A percentile compares a stretch with the other conserved stretches of the same genome.
These are phyloP conservation scores for Amaranthus tricolor DNA, from an alignment of 179 eudicot genomes.

Conservation along the genomic window DNA sequence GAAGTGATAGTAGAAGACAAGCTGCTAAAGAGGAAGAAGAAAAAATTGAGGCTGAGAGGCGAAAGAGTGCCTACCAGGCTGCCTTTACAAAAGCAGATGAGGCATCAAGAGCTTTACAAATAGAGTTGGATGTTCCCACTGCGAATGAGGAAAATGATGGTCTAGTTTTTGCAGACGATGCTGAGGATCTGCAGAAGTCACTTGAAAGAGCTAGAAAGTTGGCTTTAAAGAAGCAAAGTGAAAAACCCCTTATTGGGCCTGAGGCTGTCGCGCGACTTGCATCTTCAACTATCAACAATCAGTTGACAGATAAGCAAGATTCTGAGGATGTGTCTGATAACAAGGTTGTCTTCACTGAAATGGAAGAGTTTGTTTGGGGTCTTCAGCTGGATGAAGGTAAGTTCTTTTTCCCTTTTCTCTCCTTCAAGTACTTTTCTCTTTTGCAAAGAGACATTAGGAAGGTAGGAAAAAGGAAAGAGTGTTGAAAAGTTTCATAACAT, in stretches of 20 bases:
- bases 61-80: slow-evolving; percentile 66
- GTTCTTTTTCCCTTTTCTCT: slow-evolving; percentile 8
- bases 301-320: slow-evolving; percentile 45
- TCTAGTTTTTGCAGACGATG: slow-evolving; percentile 33
- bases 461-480: not conserved
- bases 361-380: slow-evolving; percentile 99
- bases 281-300: slow-evolving; percentile 35
- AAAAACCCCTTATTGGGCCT: slow-evolving; percentile 42
- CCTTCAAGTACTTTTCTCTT: not conserved
- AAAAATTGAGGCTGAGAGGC: slow-evolving; percentile 68
- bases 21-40: slow-evolving; percentile 67
- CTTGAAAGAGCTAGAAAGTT: slow-evolving; percentile 81
- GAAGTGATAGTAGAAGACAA: slow-evolving; percentile 59
- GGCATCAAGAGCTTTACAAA: slow-evolving; percentile 79
- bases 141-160: slow-evolving; percentile 53
- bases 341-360: slow-evolving; percentile 91
- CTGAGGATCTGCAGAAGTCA: slow-evolving; percentile 68
- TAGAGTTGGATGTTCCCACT: slow-evolving; percentile 37
- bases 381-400: slow-evolving; percentile 94
- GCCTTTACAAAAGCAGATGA: slow-evolving; percentile 87
- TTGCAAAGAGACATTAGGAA: not conserved
- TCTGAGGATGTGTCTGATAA: slow-evolving; percentile 64
- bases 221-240: slow-evolving; percentile 70
- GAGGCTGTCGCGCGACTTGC: slow-evolving; percentile 70
- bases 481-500: not conserved